A percentile compares a stretch with the other conserved stretches of the same genome.
phyloP scores from a whole-genome alignment of 495 filamentous ascomycete species.

The Penicillium coffeae region DNA sequence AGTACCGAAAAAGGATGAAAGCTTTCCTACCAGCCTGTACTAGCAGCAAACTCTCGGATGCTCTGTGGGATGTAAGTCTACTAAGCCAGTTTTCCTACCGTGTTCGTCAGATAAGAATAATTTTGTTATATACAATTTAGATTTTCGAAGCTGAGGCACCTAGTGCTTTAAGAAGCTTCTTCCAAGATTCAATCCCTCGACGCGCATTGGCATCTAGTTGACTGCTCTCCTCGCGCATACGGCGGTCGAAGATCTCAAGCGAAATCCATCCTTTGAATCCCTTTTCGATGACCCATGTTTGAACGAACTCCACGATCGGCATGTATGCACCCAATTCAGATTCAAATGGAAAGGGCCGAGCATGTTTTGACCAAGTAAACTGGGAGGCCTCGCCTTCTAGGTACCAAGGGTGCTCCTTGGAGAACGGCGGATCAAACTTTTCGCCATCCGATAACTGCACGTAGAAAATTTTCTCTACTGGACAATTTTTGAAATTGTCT shows the following conservation, averaged over 20 bases:
- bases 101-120: too few species aligned
- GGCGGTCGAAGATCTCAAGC: slow-evolving; percentile 68
- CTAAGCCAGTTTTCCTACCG: too few species aligned
- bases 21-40: too few species aligned
- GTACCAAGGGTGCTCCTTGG: slow-evolving; percentile 59
- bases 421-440: slow-evolving; percentile 54
- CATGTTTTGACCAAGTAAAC: slow-evolving; percentile 77
- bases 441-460: slow-evolving; percentile 73
- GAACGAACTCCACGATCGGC: slow-evolving; percentile 35
- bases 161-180: neutral
- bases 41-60: too few species aligned
- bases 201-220: slow-evolving; percentile 13
- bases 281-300: slow-evolving; percentile 56
- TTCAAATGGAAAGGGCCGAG: slow-evolving; percentile 66
- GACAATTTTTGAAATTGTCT: slow-evolving; percentile 33
- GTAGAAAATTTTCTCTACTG: slow-evolving; percentile 65
- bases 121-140: too few species aligned
- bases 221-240: slow-evolving; percentile 51
- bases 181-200: slow-evolving; percentile 23
- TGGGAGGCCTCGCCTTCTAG: slow-evolving; percentile 55
- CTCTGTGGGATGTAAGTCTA: too few species aligned
- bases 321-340: slow-evolving; percentile 60
- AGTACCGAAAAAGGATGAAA: too few species aligned
- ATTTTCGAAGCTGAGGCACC: too few species aligned
- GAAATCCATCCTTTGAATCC: slow-evolving; percentile 68